These are phyloP conservation scores for Chaetomiaceae sp. DNA, from an alignment of 2,329 filamentous ascomycete genomes.

Conservation along the genomic window DNA sequence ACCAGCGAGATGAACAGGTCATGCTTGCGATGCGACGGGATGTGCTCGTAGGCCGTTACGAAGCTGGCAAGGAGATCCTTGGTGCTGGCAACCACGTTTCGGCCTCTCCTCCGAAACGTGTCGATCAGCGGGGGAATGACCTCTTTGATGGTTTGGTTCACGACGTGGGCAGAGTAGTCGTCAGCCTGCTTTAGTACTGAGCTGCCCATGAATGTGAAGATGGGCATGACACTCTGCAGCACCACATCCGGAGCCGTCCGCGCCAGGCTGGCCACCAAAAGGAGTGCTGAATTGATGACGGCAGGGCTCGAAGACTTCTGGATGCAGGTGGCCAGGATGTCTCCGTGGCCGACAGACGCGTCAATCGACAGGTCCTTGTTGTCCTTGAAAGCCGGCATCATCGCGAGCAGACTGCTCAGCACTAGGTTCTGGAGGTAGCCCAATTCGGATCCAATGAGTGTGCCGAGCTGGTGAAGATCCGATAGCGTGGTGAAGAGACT, in stretches of 20 bases:
- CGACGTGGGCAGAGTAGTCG: slow-evolving; percentile 94
- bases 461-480: slow-evolving; percentile 79
- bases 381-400: slow-evolving; percentile 71
- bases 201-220: slow-evolving; percentile 96
- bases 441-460: slow-evolving; percentile 76
- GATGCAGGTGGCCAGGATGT: slow-evolving; percentile 90
- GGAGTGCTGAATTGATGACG: slow-evolving; percentile 85
- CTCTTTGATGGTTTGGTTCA: slow-evolving; percentile 89
- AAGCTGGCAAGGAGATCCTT: slow-evolving; percentile 93
- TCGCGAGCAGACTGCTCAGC: slow-evolving; percentile 74
- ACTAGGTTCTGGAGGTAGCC: slow-evolving; percentile 86
- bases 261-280: slow-evolving; percentile 82
- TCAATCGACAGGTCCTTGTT: slow-evolving; percentile 63
- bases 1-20: slow-evolving; percentile 81
- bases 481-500: slow-evolving; percentile 80
- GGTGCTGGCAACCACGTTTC: slow-evolving; percentile 72
- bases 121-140: slow-evolving; percentile 89
- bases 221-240: slow-evolving; percentile 96
- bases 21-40: slow-evolving; percentile 79
- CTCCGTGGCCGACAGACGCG: slow-evolving; percentile 74
- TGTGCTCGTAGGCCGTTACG: slow-evolving; percentile 92
- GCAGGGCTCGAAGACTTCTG: slow-evolving; percentile 87
- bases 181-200: slow-evolving; percentile 89
- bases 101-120: slow-evolving; percentile 76
- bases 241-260: slow-evolving; percentile 86